Conservation (phyloP, 2,329 filamentous ascomycete species). For the Phaeosphaeria sp. region DNA sequence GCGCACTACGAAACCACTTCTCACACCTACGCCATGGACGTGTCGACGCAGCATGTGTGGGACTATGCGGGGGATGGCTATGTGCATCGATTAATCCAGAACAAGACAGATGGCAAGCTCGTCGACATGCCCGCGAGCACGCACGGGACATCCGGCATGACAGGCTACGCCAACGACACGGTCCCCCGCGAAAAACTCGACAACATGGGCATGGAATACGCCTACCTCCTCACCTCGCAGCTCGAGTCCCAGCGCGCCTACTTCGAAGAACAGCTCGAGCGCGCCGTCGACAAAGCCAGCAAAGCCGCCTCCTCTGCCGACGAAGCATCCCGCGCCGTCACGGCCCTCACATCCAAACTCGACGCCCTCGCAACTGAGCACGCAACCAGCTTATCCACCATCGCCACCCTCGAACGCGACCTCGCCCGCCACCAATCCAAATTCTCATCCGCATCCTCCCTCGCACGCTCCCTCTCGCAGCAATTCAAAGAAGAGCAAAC, state of each 20-base stretch:
- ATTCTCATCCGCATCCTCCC: slow-evolving; percentile 73
- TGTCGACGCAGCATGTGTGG: slow-evolving; percentile 95
- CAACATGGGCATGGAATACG: slow-evolving; percentile 91
- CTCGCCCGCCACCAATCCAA: slow-evolving; percentile 62
- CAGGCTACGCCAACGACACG: slow-evolving; percentile 63
- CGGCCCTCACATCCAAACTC: slow-evolving; percentile 59
- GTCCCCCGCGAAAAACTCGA: slow-evolving; percentile 76
- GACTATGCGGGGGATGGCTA: slow-evolving; percentile 96
- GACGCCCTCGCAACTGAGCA: slow-evolving; percentile 62
- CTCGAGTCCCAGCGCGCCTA: slow-evolving; percentile 92
- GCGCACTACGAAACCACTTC: slow-evolving; percentile 89
- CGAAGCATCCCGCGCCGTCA: slow-evolving; percentile 60
- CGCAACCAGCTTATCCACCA: slow-evolving; percentile 58
- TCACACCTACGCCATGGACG: slow-evolving; percentile 91
- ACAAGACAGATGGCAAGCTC: slow-evolving; percentile 90
- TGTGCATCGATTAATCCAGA: slow-evolving; percentile 93
- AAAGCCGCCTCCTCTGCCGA: slow-evolving; percentile 74
- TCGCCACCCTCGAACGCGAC: slow-evolving; percentile 76
- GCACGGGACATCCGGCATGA: slow-evolving; percentile 49
- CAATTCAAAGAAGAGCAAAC: slow-evolving; percentile 86
- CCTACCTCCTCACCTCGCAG: slow-evolving; percentile 89
- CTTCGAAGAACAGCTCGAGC: slow-evolving; percentile 90
- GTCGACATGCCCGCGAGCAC: slow-evolving; percentile 77
- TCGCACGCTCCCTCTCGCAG: slow-evolving; percentile 77
- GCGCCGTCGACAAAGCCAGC: slow-evolving; percentile 87